These are phyloP conservation scores for Suillus americanus DNA, from an alignment of 768 basidiomycete species.

Conservation along the genomic window DNA sequence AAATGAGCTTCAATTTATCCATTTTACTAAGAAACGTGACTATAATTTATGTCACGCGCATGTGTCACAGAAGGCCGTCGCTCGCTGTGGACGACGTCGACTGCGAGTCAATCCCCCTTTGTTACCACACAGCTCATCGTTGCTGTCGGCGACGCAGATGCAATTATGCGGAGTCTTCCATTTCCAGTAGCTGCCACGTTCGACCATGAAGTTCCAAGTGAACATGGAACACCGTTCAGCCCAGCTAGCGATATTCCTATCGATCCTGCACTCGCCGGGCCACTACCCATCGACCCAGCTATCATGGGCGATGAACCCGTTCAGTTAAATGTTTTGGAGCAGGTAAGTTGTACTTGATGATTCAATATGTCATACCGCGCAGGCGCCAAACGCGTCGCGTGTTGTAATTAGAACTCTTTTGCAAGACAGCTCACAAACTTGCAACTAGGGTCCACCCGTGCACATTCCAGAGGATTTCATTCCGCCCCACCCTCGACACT, in stretches of 20 bases:
- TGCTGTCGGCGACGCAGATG: slow-evolving; percentile 11
- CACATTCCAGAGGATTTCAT: slow-evolving; percentile 31
- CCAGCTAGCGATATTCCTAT: slow-evolving; percentile 71
- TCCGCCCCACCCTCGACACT: slow-evolving; percentile 15
- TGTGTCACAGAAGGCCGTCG: slow-evolving; percentile 26
- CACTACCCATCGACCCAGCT: slow-evolving; percentile 51
- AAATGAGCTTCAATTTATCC: neutral
- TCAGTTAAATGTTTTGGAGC: slow-evolving; percentile 16
- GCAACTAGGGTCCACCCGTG: slow-evolving; percentile 25
- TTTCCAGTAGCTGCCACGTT: slow-evolving; percentile 43
- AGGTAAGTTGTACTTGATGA: slow-evolving; percentile 39
- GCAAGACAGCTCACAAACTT: slow-evolving; percentile 16
- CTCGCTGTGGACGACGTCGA: slow-evolving; percentile 40
- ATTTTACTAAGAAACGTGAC: slow-evolving; percentile 29
- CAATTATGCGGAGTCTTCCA: slow-evolving; percentile 59
- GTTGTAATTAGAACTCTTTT: slow-evolving; percentile 38
- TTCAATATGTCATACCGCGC: slow-evolving; percentile 15
- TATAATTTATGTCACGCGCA: slow-evolving; percentile 30
- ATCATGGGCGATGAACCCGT: slow-evolving; percentile 35
- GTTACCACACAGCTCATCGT: slow-evolving; percentile 18
- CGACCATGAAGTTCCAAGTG: slow-evolving; percentile 58
- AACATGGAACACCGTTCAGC: slow-evolving; percentile 58
- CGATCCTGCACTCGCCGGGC: slow-evolving; percentile 67
- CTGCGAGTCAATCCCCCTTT: slow-evolving; percentile 22
- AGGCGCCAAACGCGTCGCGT: slow-evolving; percentile 69